Conservation (phyloP, 495 filamentous ascomycete species). For the Hyaloscypha variabilis region DNA sequence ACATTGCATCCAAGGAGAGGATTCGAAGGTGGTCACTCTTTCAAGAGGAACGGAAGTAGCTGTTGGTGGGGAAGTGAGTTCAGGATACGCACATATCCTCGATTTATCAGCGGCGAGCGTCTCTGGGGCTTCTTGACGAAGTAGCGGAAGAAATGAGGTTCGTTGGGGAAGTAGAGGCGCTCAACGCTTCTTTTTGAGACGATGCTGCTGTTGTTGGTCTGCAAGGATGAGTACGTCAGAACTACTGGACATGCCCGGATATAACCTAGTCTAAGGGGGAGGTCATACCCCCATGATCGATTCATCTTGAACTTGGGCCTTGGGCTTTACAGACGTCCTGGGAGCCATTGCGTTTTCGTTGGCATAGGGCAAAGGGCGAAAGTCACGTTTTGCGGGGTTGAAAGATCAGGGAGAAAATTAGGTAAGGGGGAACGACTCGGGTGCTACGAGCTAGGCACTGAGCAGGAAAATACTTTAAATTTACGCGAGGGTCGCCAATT, state of each 20-base stretch:
- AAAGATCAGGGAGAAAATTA: too few species aligned
- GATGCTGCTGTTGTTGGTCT: slow-evolving; percentile 92
- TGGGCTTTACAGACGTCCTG: slow-evolving; percentile 31
- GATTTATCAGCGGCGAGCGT: slow-evolving; percentile 81
- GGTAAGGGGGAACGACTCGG: too few species aligned
- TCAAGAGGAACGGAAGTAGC: neutral
- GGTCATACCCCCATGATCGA: slow-evolving; percentile 69
- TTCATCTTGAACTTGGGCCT: slow-evolving; percentile 54
- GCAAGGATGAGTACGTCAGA: slow-evolving; percentile 16
- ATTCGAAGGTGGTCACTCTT: neutral
- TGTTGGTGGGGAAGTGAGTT: neutral
- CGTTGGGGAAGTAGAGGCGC: slow-evolving; percentile 70
- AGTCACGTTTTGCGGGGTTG: neutral
- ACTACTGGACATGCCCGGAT: neutral
- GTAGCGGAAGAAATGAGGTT: slow-evolving; percentile 81
- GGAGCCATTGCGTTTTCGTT: neutral
- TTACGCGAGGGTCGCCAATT: neutral
- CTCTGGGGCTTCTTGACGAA: slow-evolving; percentile 85
- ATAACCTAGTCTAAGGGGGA: slow-evolving; percentile 5
- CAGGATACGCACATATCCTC: slow-evolving; percentile 59
- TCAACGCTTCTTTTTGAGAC: slow-evolving; percentile 90
- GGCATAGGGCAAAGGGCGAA: too few species aligned
- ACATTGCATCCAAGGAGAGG: neutral
- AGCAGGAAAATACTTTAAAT: neutral
- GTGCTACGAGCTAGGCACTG: too few species aligned